Conservation (phyloP, 2,329 filamentous ascomycete species). For the Pseudopyricularia javanii region DNA sequence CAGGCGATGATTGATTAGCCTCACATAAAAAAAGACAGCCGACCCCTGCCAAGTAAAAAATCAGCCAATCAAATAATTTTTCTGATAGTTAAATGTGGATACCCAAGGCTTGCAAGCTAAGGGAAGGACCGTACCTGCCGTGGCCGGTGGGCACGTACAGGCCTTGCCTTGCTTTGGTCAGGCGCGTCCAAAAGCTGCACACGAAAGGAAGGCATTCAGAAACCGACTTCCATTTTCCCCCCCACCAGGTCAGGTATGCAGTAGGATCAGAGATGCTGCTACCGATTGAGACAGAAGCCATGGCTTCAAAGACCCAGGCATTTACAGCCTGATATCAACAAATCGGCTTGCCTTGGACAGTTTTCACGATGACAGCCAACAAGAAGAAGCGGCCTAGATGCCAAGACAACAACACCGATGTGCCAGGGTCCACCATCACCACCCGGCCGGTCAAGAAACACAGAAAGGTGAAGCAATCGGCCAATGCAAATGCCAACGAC, state of each 20-base stretch:
- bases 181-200: no score
- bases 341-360: neutral
- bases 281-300: neutral
- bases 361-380: neutral
- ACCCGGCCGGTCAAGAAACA: conserved; percentile 9
- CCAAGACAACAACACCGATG: conserved; percentile 1
- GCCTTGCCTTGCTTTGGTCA: no score
- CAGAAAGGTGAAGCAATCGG: conserved; percentile 3
- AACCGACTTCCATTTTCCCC: neutral
- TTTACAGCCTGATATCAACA: neutral
- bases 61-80: no score
- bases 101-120: no score
- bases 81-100: no score
- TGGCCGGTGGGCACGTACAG: no score
- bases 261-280: neutral
- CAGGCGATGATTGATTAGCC: no score
- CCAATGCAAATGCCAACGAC: neutral
- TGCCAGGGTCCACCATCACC: conserved; percentile 1
- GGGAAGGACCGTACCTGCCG: no score
- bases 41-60: no score
- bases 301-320: neutral
- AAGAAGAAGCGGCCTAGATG: neutral
- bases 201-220: no score
- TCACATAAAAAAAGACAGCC: no score
- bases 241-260: neutral